Base-by-base conservation (phyloP, 805 yeast species). In the Kurtzmaniella cleridarum region DNA sequence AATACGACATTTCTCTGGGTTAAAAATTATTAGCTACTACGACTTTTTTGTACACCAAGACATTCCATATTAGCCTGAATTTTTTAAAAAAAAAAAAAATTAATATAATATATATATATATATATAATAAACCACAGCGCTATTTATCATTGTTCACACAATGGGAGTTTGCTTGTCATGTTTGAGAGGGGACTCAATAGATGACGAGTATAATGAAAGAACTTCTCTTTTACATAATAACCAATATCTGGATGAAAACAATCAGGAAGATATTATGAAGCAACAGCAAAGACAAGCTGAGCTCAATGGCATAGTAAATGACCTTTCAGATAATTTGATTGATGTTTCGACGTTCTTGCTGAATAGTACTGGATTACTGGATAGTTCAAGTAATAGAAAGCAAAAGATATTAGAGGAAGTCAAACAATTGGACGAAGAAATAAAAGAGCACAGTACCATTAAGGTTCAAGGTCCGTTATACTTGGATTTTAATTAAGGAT, bases 101-200 rank as follows among this genome's bases (percentile, higher is more conserved):
- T n/a, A n/a, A n/a, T n/a, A n/a, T n/a, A n/a, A n/a, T n/a, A n/a
- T n/a, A n/a, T n/a, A n/a, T n/a, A n/a, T n/a, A n/a, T n/a, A n/a
- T n/a, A n/a, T n/a, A n/a, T n/a, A n/a, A 20, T 20, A 20, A 5
- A 20, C 24, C 24, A 20, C 24, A 5, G 24, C 24, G 24, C 5
- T 8, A 20, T 20, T 20, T 20, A 20, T 5, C 8, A 8, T 14
- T 24, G 3, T 16, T 23, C 2, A 20, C 43, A 10, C 39, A 16
- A 73, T 73, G 79, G 79, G 79, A 28, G 44, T 59, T 38, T 73
- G 78, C 49, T 55, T 72, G 30, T 73, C 78, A 13, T 73, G 78
- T 46, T 56, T 73, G 13, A 47, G 57, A 30, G 41, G 35, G 27
- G 59, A 55, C 13, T 66, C 57, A 14, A 66, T 62, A 33, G 72